Evolutionary conservation across 805 yeast genomes (phyloP).

Genomic region (Saccharomycopsis babjevae): DNA sequence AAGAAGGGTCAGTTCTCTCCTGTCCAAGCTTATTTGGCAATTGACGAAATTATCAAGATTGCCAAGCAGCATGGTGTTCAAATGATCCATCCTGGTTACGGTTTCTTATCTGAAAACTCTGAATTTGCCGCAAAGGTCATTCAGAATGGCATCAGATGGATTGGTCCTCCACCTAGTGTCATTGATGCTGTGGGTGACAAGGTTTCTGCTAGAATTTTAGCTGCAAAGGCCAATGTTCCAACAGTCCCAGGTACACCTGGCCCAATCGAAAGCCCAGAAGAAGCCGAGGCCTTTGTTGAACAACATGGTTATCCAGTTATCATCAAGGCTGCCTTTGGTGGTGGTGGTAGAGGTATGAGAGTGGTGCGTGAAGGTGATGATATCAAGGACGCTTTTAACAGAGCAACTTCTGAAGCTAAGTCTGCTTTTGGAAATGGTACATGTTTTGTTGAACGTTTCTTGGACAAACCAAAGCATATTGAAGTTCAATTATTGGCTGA

Average conservation of each 20-base stretch:
- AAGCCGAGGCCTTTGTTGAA: constrained; percentile 71
- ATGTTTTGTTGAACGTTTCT: constrained; percentile 91
- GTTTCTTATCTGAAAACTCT: constrained; percentile 82
- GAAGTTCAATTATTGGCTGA: constrained; percentile 96
- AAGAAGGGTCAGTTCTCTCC: constrained; percentile 84
- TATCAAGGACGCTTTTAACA: constrained; percentile 78
- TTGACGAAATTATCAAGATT: constrained; percentile 85
- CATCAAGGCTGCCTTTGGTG: constrained; percentile 98
- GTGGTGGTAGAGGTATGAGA: constrained; percentile 99
- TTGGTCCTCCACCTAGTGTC: constrained; percentile 82
- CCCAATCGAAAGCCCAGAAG: constrained; percentile 71
- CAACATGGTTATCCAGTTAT: constrained; percentile 92
- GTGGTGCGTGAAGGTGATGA: constrained; percentile 96
- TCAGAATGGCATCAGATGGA: constrained; percentile 87
- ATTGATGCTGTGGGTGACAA: constrained; percentile 96
- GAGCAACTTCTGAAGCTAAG: constrained; percentile 91
- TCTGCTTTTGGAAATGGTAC: constrained; percentile 98
- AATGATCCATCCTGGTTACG: constrained; percentile 92
- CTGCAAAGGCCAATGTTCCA: constrained; percentile 74
- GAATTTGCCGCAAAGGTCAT: constrained; percentile 89
- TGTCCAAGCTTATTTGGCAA: constrained; percentile 90
- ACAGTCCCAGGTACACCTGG: constrained; percentile 98
- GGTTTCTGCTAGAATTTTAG: constrained; percentile 86
- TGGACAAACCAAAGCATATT: constrained; percentile 93
- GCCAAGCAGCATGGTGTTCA: constrained; percentile 70